Evolutionary conservation across 352 stramenopile genomes (phyloP), one percentile per base, ranked within the genome.

Genomic region (Phytophthora pseudosyringae): DNA sequence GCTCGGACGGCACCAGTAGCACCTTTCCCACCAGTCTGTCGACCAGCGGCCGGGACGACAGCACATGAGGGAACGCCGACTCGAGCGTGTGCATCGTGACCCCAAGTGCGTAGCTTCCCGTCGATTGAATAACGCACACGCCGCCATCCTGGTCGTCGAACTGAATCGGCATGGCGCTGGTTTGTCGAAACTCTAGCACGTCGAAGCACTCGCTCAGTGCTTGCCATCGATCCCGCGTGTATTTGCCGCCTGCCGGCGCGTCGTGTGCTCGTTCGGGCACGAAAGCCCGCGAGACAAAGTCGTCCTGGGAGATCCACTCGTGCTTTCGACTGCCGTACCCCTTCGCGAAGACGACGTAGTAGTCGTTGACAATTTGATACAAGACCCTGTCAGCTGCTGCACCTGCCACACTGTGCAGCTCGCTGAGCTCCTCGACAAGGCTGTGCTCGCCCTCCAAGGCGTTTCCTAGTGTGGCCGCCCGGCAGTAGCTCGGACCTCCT

Each of bases 101-200:
- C 11, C 32, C 46, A 39, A 75, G 29, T n/a, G 29, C 11, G 38
- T 75, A 75, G 49, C 49, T 43, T 1, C 35, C 49, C 3, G 36
- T 75, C 13, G 67, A 54, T 33, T 46, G 38, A 35, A 64, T 39
- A 15, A 56, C 39, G 54, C 53, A 64, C 39, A 50, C 13, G 1
- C 48, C 33, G 8, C 48, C 33, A 5, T 55, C 52, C 15, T 35
- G n/a, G 4, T 13, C 43, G 6, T 56, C 28, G 28, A 31, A 54
- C 43, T 64, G 16, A 16, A 67, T 15, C 1, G 54, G 35, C 13
- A 64, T 46, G 7, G 52, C n/a, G 16, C 41, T 39, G 6, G 26
- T 64, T 47, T 62, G 61, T 4, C 36, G 31, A n/a, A 72, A 71
- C 11, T 40, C 50, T 2, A 75, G 63, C 10, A 72, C 49, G 32